Percentiles rank a stretch among this genome's conserved stretches.
Conservation (phyloP, 371 early-diverging fungal genomes). For the Mortierella sp. region DNA sequence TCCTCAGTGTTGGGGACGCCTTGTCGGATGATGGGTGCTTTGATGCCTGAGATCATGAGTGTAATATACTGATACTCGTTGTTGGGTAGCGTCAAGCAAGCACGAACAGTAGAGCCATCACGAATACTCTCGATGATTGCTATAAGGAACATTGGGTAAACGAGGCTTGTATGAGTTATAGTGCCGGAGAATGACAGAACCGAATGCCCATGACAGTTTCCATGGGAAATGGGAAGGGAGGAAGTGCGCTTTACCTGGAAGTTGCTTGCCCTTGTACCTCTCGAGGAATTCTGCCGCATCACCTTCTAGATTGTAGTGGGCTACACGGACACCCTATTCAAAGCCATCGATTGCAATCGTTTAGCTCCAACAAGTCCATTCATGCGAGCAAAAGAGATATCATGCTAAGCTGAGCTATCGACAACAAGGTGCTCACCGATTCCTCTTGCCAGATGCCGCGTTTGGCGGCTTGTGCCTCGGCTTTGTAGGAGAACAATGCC, state of each 20-base stretch:
- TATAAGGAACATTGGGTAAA: constrained; percentile 10
- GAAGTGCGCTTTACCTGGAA: constrained; percentile 68
- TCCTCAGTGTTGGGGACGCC: constrained; percentile 78
- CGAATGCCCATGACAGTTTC: background rate
- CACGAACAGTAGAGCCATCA: constrained; percentile 90
- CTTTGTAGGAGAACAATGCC: constrained; percentile 73
- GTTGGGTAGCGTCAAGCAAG: constrained; percentile 74
- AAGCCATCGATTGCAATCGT: background rate
- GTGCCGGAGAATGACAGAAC: background rate
- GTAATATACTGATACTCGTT: constrained; percentile 76
- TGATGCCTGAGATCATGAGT: constrained; percentile 87
- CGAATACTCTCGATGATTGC: constrained; percentile 94
- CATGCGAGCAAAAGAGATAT: background rate
- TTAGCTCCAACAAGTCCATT: constrained; percentile 3
- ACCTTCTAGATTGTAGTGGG: constrained; percentile 67
- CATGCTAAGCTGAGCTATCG: background rate
- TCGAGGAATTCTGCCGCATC: constrained; percentile 84
- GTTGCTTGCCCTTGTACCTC: constrained; percentile 78
- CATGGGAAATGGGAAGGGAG: background rate
- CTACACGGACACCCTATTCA: constrained; percentile 63
- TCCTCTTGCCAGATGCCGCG: constrained; percentile 84
- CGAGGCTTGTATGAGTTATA: background rate
- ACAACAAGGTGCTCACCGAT: constrained; percentile 52
- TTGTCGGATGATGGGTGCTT: constrained; percentile 84
- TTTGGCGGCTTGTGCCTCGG: constrained; percentile 73